phyloP scores from a whole-genome alignment of 1,284 basidiomycete species.

The Cutaneotrichosporon sp. region DNA sequence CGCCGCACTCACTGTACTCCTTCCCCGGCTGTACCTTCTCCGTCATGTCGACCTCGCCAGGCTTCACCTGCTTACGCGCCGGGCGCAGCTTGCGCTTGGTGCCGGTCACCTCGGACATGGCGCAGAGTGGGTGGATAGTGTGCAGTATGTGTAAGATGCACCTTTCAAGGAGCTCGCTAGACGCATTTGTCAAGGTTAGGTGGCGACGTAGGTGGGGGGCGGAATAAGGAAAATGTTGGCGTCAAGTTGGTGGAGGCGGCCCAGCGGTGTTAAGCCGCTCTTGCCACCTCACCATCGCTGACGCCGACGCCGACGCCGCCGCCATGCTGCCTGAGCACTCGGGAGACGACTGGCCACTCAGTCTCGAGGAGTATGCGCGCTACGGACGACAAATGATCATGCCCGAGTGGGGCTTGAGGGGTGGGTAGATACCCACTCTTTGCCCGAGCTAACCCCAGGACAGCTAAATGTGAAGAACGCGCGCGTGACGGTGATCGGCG shows the following conservation, averaged over 20 bases:
- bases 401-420: conserved; percentile 76
- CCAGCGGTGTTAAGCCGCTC: not conserved
- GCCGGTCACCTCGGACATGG: conserved; percentile 12
- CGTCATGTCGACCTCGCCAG: conserved; percentile 81
- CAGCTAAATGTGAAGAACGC: conserved; percentile 74
- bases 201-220: not conserved
- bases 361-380: conserved; percentile 66
- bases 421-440: conserved; percentile 53
- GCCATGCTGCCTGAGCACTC: not conserved
- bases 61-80: conserved; percentile 81
- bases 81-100: conserved; percentile 52
- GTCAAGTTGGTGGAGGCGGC: not conserved
- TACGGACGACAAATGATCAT: conserved; percentile 98
- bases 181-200: not conserved
- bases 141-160: not conserved
- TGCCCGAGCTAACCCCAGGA: conserved; percentile 51
- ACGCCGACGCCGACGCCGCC: no score
- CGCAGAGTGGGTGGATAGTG: not conserved
- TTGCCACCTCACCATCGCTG: not conserved
- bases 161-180: no score
- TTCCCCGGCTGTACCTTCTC: conserved; percentile 86
- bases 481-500: conserved; percentile 82
- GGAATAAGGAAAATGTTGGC: not conserved
- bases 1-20: conserved; percentile 71
- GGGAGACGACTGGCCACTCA: not conserved